Conservation (phyloP, 2,329 filamentous ascomycete genomes). For the Epichloe amarillans region DNA sequence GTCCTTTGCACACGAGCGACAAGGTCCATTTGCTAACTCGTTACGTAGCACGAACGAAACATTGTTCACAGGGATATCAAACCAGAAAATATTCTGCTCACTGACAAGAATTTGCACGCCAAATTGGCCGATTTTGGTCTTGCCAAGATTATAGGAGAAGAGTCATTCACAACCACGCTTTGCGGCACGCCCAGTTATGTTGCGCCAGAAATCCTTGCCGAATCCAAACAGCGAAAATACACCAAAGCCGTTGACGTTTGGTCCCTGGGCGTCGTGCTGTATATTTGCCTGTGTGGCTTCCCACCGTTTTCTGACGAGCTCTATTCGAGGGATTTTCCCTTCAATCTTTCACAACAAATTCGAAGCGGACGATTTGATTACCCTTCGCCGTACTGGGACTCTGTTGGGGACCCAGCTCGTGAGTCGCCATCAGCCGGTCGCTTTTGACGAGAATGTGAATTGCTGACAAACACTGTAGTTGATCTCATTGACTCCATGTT, state of each 20-base stretch:
- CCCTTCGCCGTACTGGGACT: conserved; percentile 80
- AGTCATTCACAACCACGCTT: conserved; percentile 92
- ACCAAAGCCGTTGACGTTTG: conserved; percentile 92
- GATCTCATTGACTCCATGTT: conserved; percentile 95
- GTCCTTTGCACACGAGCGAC: not conserved
- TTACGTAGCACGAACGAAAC: conserved; percentile 76
- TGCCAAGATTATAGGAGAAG: conserved; percentile 96
- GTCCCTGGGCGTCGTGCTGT: conserved; percentile 94
- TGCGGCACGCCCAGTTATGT: conserved; percentile 97
- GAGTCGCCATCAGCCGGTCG: conserved; percentile 17
- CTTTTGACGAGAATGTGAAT: not conserved
- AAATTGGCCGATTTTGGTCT: conserved; percentile 95
- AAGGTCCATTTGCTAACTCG: not conserved
- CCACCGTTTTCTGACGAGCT: conserved; percentile 95
- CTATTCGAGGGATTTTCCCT: conserved; percentile 68
- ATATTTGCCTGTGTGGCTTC: conserved; percentile 94
- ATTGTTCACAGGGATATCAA: conserved; percentile 98
- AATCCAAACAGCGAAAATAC: conserved; percentile 71
- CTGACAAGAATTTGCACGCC: conserved; percentile 71
- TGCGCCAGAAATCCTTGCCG: conserved; percentile 85
- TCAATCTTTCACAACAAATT: conserved; percentile 78
- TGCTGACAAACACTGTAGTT: conserved; percentile 23
- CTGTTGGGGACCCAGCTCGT: conserved; percentile 53
- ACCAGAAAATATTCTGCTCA: conserved; percentile 86
- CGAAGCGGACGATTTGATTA: conserved; percentile 83